These are phyloP conservation scores for Diplotaxis tenuifolia DNA, from an alignment of 345 rosid genomes.

Conservation along the genomic window DNA sequence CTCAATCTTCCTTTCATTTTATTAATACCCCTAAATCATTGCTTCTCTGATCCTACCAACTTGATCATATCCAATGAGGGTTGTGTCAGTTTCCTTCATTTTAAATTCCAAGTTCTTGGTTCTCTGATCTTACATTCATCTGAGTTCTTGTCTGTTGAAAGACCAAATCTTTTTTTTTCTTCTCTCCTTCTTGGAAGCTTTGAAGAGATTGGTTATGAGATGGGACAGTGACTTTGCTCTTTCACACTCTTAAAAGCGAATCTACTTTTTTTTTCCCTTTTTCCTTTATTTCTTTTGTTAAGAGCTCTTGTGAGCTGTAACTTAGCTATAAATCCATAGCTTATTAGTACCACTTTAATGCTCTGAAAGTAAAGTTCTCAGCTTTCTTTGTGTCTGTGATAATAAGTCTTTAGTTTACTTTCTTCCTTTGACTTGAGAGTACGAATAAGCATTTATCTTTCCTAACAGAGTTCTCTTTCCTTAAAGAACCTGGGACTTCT, in stretches of 20 bases:
- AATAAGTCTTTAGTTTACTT: conserved; percentile 34
- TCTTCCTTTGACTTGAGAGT: conserved; percentile 44
- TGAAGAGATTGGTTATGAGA: conserved; percentile 38
- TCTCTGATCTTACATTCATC: conserved; percentile 42
- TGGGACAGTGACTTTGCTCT: conserved; percentile 40
- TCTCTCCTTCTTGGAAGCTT: conserved; percentile 8
- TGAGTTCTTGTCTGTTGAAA: conserved; percentile 4
- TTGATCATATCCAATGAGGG: conserved; percentile 21
- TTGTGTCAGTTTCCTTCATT: background rate
- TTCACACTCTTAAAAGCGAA: conserved; percentile 55
- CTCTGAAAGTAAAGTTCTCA: conserved; percentile 75
- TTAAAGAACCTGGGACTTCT: conserved; percentile 40
- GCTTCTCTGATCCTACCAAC: conserved; percentile 22
- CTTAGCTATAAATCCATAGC: conserved; percentile 54
- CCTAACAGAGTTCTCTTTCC: conserved; percentile 41
- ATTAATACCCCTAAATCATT: conserved; percentile 7
- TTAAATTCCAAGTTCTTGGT: conserved; percentile 25
- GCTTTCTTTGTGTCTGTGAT: conserved; percentile 65
- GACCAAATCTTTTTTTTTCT: background rate
- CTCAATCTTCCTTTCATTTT: conserved; percentile 4
- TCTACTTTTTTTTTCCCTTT: conserved; percentile 61
- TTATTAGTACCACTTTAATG: conserved; percentile 76
- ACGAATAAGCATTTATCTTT: conserved; percentile 41
- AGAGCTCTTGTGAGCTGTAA: conserved; percentile 59
- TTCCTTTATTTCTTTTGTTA: background rate